phyloP scores from a whole-genome alignment of 345 rosid genomes.

The Abelmoschus esculentus region DNA sequence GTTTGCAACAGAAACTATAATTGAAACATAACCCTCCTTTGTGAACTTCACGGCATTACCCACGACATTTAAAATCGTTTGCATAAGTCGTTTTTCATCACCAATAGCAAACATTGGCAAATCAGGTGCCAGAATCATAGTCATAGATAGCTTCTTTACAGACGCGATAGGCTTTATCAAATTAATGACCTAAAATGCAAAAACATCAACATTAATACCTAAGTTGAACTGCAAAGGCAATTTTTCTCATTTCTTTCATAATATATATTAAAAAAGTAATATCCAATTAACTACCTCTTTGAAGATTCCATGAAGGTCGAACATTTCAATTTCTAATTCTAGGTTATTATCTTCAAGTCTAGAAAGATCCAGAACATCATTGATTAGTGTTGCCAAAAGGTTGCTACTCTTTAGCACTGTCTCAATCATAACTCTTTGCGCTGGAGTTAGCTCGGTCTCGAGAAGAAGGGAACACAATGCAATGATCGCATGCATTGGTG shows the following conservation, averaged over 20 bases:
- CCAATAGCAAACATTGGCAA: conserved; percentile 70
- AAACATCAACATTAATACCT: neutral
- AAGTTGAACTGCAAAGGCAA: neutral
- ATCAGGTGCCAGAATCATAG: conserved; percentile 60
- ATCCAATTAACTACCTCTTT: conserved; percentile 50
- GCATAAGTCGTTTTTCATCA: conserved; percentile 85
- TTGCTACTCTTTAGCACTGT: conserved; percentile 84
- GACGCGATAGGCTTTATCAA: conserved; percentile 78
- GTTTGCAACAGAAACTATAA: conserved; percentile 65
- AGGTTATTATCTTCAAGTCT: conserved; percentile 92
- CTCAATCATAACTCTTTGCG: conserved; percentile 84
- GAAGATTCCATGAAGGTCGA: conserved; percentile 57
- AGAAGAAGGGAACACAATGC: conserved; percentile 82
- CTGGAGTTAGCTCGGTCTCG: conserved; percentile 72
- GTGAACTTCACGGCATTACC: conserved; percentile 97
- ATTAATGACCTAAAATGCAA: conserved; percentile 46
- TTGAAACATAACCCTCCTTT: conserved; percentile 68
- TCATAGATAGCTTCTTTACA: conserved; percentile 60
- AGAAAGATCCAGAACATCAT: conserved; percentile 88
- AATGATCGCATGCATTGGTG: conserved; percentile 84
- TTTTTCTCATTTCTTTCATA: neutral
- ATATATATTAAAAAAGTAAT: too few relatives aligned
- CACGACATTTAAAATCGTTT: conserved; percentile 62
- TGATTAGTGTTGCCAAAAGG: conserved; percentile 72
- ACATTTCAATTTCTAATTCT: conserved; percentile 46